phyloP scores from a whole-genome alignment of 1,284 basidiomycete genomes.

The Microbotryum intermedium region DNA sequence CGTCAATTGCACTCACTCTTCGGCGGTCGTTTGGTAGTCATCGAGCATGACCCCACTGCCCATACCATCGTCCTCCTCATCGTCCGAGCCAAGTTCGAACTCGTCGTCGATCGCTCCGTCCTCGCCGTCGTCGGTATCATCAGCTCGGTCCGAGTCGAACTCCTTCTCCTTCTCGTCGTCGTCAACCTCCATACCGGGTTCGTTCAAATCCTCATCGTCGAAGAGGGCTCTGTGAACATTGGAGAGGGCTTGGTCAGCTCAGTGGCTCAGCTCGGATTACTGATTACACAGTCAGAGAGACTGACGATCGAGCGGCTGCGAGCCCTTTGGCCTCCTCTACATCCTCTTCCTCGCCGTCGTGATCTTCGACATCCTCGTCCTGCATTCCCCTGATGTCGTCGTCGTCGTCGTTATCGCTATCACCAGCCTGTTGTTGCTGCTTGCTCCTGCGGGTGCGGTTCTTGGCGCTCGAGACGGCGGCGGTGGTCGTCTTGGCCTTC shows the following conservation, averaged over 20 bases:
- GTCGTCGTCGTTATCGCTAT: slow-evolving; percentile 23
- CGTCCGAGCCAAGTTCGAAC: slow-evolving; percentile 42
- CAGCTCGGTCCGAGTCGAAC: slow-evolving; percentile 30
- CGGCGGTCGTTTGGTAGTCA: slow-evolving; percentile 12
- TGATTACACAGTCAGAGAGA: too few species aligned
- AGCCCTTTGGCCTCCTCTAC: slow-evolving; percentile 20
- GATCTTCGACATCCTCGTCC: slow-evolving; percentile 19
- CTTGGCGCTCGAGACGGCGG: neutral
- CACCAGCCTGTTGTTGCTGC: slow-evolving; percentile 6
- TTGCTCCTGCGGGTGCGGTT: slow-evolving; percentile 5
- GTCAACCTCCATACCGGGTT: slow-evolving; percentile 34
- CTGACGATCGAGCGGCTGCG: slow-evolving; percentile 29
- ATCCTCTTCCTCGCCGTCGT: slow-evolving; percentile 20
- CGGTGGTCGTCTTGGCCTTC: neutral
- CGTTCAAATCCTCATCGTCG: slow-evolving; percentile 33
- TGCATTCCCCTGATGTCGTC: slow-evolving; percentile 23
- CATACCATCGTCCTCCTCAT: slow-evolving; percentile 20
- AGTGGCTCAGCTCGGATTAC: neutral
- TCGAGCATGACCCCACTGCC: slow-evolving; percentile 19
- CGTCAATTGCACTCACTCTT: slow-evolving; percentile 2
- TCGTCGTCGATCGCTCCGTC: slow-evolving; percentile 42
- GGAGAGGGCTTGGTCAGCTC: neutral
- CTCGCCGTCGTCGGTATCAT: slow-evolving; percentile 29
- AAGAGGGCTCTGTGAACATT: slow-evolving; percentile 28
- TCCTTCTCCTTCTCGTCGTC: slow-evolving; percentile 44